Percentiles rank a stretch among this genome's conserved stretches.
Conservation (phyloP, 2,329 filamentous ascomycete genomes). For the Daldinia sp. region DNA sequence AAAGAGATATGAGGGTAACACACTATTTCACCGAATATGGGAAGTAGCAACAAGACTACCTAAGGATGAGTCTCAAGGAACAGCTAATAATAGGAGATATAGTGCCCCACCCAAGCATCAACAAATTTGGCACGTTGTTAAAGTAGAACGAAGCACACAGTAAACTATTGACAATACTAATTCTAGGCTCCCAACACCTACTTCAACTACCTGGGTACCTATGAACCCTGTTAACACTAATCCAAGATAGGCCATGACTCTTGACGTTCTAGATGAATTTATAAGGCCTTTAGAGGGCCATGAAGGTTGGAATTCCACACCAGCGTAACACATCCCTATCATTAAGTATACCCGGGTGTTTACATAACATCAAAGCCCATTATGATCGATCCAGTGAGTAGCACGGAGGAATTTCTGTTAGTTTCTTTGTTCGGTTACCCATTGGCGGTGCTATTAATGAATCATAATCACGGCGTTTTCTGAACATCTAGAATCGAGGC, state of each 20-base stretch:
- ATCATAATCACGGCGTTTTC: not conserved
- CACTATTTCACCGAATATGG: not conserved
- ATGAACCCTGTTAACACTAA: too few relatives aligned
- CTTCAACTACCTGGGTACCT: too few relatives aligned
- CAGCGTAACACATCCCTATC: too few relatives aligned
- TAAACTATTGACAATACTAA: not conserved
- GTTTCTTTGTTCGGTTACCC: not conserved
- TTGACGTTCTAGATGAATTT: too few relatives aligned
- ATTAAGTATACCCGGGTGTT: not conserved
- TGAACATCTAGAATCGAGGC: not conserved
- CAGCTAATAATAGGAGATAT: not conserved
- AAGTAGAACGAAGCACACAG: not conserved
- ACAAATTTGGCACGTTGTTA: not conserved
- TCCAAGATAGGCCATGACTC: too few relatives aligned
- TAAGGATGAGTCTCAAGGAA: not conserved
- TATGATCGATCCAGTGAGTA: not conserved
- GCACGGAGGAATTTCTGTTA: not conserved
- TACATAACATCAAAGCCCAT: not conserved
- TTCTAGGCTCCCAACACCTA: too few relatives aligned
- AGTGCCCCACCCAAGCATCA: not conserved
- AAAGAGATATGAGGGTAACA: not conserved
- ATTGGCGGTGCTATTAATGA: not conserved
- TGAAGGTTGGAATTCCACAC: too few relatives aligned
- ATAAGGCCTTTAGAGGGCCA: too few relatives aligned
- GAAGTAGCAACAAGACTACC: not conserved